A percentile compares a stretch with the other conserved stretches of the same genome.
These are phyloP conservation scores for Deinandra increscens DNA, from an alignment of 129 eudicot genomes.

Conservation along the genomic window DNA sequence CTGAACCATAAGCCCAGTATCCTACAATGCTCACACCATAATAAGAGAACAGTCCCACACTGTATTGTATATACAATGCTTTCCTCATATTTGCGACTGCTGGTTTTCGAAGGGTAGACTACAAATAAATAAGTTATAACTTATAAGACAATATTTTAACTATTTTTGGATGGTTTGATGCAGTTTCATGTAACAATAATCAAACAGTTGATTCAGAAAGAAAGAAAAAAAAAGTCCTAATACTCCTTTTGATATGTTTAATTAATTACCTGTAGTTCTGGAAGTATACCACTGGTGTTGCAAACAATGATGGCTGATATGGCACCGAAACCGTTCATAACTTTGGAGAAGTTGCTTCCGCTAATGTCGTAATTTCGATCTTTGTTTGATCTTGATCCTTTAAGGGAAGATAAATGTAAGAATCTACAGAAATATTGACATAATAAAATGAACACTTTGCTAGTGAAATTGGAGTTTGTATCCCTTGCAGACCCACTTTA, in stretches of 20 bases:
- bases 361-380: slow-evolving; percentile 38
- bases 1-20: slow-evolving; percentile 57
- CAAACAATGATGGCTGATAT: slow-evolving; percentile 56
- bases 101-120: slow-evolving; percentile 53
- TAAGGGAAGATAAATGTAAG: slow-evolving; percentile 3
- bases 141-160: not conserved
- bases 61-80: slow-evolving; percentile 50
- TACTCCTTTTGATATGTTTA: not conserved
- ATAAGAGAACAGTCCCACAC: slow-evolving; percentile 41
- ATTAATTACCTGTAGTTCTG: slow-evolving; percentile 44
- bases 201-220: not conserved
- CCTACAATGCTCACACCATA: slow-evolving; percentile 57
- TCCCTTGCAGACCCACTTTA: not conserved
- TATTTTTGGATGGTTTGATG: not conserved
- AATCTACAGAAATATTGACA: not conserved
- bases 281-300: slow-evolving; percentile 56
- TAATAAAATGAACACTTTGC: not conserved
- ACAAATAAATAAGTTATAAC: too few relatives aligned
- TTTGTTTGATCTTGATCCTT: slow-evolving; percentile 43
- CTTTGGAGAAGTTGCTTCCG: slow-evolving; percentile 44
- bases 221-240: not conserved
- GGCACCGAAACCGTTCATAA: slow-evolving; percentile 51
- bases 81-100: slow-evolving; percentile 53
- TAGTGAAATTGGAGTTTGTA: not conserved
- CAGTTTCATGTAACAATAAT: not conserved